A percentile compares a stretch with the other conserved stretches of the same genome.
phyloP scores from a whole-genome alignment of 139 green algal species.

The Picochlorum sp. region DNA sequence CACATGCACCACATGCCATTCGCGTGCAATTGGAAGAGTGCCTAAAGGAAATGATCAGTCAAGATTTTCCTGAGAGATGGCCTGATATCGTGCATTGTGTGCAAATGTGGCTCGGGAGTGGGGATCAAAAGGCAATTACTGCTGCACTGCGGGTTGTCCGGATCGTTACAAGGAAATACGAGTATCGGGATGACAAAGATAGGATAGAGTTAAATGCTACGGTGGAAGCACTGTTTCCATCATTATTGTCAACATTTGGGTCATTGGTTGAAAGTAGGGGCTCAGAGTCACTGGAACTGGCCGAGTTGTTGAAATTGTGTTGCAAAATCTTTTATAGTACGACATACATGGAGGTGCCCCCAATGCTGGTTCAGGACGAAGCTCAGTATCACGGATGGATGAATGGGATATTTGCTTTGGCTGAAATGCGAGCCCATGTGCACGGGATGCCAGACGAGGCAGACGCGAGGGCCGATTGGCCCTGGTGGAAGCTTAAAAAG shows the following conservation, averaged over 20 bases:
- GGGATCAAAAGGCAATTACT: conserved; percentile 59
- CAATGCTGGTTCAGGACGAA: conserved; percentile 43
- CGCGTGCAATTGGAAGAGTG: conserved; percentile 77
- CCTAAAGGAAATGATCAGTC: conserved; percentile 63
- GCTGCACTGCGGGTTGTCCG: conserved; percentile 72
- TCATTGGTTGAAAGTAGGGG: conserved; percentile 11
- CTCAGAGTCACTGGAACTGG: conserved; percentile 25
- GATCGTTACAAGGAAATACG: conserved; percentile 87
- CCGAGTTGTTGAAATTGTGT: conserved; percentile 60
- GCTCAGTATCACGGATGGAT: conserved; percentile 78
- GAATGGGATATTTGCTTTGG: conserved; percentile 48
- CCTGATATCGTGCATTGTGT: conserved; percentile 51
- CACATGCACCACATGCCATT: conserved; percentile 36
- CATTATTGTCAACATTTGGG: conserved; percentile 7
- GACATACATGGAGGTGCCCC: conserved; percentile 83
- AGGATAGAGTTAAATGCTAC: conserved; percentile 29
- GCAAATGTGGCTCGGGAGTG: neutral
- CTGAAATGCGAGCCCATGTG: conserved; percentile 58
- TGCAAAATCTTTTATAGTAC: conserved; percentile 84
- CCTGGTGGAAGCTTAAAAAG: conserved; percentile 97
- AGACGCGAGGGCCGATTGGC: conserved; percentile 49
- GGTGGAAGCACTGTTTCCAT: conserved; percentile 34
- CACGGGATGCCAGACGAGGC: conserved; percentile 43
- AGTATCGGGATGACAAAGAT: conserved; percentile 84
- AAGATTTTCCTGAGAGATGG: conserved; percentile 83